Base-by-base conservation (phyloP, 2,329 filamentous ascomycete genomes). In the Thermothelomyces thermophilus region DNA sequence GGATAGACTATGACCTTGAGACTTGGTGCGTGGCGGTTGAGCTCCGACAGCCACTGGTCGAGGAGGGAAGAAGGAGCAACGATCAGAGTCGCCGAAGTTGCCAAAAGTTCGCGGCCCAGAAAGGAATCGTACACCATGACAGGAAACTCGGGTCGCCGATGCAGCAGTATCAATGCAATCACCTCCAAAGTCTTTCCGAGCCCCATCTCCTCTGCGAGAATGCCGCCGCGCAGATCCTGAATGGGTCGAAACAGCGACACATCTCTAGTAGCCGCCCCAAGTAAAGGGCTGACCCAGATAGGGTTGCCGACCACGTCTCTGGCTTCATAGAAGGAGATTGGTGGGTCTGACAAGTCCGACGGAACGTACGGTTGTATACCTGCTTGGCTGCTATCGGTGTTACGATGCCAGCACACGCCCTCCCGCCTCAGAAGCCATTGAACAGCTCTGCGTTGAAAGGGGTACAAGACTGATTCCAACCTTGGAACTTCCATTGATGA, bases 181-280 rank as follows among this genome's bases (percentile, higher is more conserved):
- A 87, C 73, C 66, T 91, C 87, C 3, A 90, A 72, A 0, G 87
- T 91, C 64, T 91, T 91, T 1, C 87, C 87, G 1, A 91, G 70
- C 0, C 87, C 87, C 87, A 91, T 91, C 64, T 91, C 87, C 61
- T 91, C 87, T 0, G 85, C 82, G 5, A 91, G 69, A 41, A 89
- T 83, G 0, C 86, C 86, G 11, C 81, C 79, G 40, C 66, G 73
- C 10, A 79, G 51, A n/a, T 63, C 62, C 45, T 77, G 68, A 19
- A 64, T 52, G 39, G 68, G 62, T 30, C 65, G 63, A 48, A 80
- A 80, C 2, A 67, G 60, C 0, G 62, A 53, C 8, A 71, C 52
- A 59, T 84, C 72, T 33, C 70, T 69, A 1, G 79, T 74, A 4
- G 82, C 70, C 13, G 80, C 66, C 22, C 83, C 80, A 45, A 84